phyloP scores from a whole-genome alignment of 371 early-diverging fungal species.

The Haplosporangium sp. region DNA sequence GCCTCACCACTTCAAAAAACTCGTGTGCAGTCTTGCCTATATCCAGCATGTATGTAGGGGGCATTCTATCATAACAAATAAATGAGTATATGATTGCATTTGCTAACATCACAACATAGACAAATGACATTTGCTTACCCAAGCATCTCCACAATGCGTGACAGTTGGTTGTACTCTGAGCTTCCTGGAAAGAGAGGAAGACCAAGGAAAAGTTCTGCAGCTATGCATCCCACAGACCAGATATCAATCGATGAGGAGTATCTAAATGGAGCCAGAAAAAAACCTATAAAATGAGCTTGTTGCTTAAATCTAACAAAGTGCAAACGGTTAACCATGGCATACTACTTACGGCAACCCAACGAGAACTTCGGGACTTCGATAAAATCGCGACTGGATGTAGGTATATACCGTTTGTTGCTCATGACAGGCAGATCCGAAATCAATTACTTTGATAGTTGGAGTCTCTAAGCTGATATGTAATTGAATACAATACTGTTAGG shows the following conservation, averaged over 20 bases:
- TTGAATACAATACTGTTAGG: not conserved
- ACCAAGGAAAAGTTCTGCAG: slow-evolving; percentile 96
- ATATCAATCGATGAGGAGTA: slow-evolving; percentile 97
- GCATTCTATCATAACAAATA: slow-evolving; percentile 60
- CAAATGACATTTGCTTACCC: slow-evolving; percentile 62
- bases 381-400: slow-evolving; percentile 97
- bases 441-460: slow-evolving; percentile 95
- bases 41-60: slow-evolving; percentile 89
- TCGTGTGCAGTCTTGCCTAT: slow-evolving; percentile 80
- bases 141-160: slow-evolving; percentile 88
- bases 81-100: not conserved
- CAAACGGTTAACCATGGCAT: too few relatives aligned
- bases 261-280: slow-evolving; percentile 31
- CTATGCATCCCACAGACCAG: slow-evolving; percentile 99
- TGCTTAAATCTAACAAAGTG: not conserved
- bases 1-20: slow-evolving; percentile 72
- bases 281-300: not conserved
- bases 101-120: too few relatives aligned
- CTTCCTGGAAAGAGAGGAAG: slow-evolving; percentile 93
- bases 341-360: slow-evolving; percentile 82
- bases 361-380: slow-evolving; percentile 97
- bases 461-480: slow-evolving; percentile 65
- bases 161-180: slow-evolving; percentile 91
- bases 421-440: slow-evolving; percentile 97
- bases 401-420: slow-evolving; percentile 88